Percentiles rank a stretch among this genome's conserved stretches.
Evolutionary conservation across 2,329 filamentous ascomycete genomes (phyloP).

Genomic region (Fusarium dimerum): DNA sequence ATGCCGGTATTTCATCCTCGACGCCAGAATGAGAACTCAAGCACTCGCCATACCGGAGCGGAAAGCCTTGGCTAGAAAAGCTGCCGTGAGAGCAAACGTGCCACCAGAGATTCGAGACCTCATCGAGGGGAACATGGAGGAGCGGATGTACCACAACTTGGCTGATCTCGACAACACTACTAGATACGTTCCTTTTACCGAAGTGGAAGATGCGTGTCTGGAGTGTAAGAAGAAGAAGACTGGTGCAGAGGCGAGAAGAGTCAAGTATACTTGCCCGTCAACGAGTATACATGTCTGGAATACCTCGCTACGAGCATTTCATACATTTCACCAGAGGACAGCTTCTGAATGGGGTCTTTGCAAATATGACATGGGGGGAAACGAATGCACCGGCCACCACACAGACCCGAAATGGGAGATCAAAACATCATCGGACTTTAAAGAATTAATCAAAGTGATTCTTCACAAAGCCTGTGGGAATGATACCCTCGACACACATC

Average conservation of each 20-base stretch:
- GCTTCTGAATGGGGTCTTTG: too few species aligned
- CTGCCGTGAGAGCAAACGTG: not conserved
- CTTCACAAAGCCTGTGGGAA: too few species aligned
- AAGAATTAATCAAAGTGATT: too few species aligned
- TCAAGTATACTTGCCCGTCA: not conserved
- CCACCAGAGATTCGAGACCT: not conserved
- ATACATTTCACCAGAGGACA: too few species aligned
- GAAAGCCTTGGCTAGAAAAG: not conserved
- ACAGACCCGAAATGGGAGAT: too few species aligned
- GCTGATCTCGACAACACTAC: not conserved
- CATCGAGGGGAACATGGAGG: not conserved
- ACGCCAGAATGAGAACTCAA: constrained; percentile 2
- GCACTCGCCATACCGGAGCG: not conserved
- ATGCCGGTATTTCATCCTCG: constrained; percentile 11
- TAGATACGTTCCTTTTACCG: not conserved
- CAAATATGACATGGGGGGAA: too few species aligned
- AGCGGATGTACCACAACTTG: not conserved
- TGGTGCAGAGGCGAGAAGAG: not conserved
- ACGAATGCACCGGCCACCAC: too few species aligned
- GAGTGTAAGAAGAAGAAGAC: not conserved
- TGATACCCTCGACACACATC: too few species aligned
- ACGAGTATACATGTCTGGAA: too few species aligned
- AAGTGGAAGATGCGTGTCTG: not conserved
- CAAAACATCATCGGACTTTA: too few species aligned
- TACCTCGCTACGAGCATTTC: too few species aligned